Conservation (phyloP, 768 basidiomycete genomes). For the Hygrophoropsis aurantiaca region DNA sequence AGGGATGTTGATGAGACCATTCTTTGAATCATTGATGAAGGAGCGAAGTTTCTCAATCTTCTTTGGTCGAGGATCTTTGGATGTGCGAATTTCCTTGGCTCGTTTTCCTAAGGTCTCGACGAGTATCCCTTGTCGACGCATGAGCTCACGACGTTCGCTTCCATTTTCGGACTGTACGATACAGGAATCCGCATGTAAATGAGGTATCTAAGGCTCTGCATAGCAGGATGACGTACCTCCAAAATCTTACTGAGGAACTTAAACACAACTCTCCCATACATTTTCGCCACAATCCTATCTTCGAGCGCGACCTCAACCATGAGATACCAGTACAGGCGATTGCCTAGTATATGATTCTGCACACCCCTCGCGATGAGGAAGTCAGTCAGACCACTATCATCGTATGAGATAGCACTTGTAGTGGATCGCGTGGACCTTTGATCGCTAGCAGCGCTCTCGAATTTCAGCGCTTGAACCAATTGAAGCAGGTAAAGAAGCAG, state of each 20-base stretch:
- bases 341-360: slow-evolving; percentile 80
- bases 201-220: neutral
- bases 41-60: slow-evolving; percentile 96
- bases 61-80: slow-evolving; percentile 92
- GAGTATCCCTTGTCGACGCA: slow-evolving; percentile 88
- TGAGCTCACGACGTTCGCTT: slow-evolving; percentile 78
- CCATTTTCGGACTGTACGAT: slow-evolving; percentile 64
- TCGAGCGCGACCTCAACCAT: slow-evolving; percentile 94
- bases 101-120: slow-evolving; percentile 83
- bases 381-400: slow-evolving; percentile 90
- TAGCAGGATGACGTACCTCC: slow-evolving; percentile 52
- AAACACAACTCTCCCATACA: slow-evolving; percentile 90
- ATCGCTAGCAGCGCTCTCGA: slow-evolving; percentile 81
- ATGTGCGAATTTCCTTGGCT: slow-evolving; percentile 82
- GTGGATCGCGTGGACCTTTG: slow-evolving; percentile 73
- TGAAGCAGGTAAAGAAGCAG: slow-evolving; percentile 90
- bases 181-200: neutral
- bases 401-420: slow-evolving; percentile 77
- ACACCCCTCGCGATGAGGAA: slow-evolving; percentile 88
- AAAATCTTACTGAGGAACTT: slow-evolving; percentile 87
- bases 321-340: slow-evolving; percentile 95
- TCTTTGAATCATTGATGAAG: slow-evolving; percentile 81
- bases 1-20: slow-evolving; percentile 74
- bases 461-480: slow-evolving; percentile 96
- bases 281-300: slow-evolving; percentile 83